Evolutionary conservation across 106 monocot species (phyloP).

Genomic region (Cymbidium sinense): DNA sequence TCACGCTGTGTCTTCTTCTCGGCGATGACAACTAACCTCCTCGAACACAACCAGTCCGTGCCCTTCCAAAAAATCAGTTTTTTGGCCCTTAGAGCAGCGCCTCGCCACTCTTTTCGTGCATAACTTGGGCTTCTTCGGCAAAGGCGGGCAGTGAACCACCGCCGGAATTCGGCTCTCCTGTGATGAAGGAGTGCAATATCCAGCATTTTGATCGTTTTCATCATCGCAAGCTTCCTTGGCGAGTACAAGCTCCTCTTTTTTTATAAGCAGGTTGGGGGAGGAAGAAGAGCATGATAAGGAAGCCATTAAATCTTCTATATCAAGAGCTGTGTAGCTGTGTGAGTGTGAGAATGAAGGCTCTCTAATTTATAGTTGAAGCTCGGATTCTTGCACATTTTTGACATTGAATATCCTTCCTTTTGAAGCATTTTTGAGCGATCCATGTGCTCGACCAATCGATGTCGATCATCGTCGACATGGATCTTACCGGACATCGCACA

Average conservation of each 20-base stretch:
- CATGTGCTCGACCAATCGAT: too few relatives aligned
- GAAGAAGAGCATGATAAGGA: background rate
- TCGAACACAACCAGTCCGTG: too few relatives aligned
- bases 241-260: background rate
- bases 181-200: background rate
- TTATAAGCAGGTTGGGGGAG: background rate
- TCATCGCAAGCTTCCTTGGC: background rate
- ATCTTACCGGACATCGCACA: too few relatives aligned
- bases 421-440: too few relatives aligned
- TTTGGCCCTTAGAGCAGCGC: background rate
- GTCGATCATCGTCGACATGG: too few relatives aligned
- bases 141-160: background rate
- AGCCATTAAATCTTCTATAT: background rate
- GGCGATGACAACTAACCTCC: background rate
- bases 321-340: background rate
- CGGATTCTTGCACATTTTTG: too few relatives aligned
- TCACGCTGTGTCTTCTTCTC: background rate
- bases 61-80: background rate
- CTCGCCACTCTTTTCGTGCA: background rate
- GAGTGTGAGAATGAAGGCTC: too few relatives aligned
- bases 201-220: too few relatives aligned
- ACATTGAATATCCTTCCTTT: too few relatives aligned
- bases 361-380: too few relatives aligned
- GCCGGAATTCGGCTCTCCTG: slow-evolving; percentile 4
- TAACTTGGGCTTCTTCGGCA: background rate